Evolutionary conservation across 495 filamentous ascomycete genomes (phyloP).

Genomic region (Trichoderma virens): DNA sequence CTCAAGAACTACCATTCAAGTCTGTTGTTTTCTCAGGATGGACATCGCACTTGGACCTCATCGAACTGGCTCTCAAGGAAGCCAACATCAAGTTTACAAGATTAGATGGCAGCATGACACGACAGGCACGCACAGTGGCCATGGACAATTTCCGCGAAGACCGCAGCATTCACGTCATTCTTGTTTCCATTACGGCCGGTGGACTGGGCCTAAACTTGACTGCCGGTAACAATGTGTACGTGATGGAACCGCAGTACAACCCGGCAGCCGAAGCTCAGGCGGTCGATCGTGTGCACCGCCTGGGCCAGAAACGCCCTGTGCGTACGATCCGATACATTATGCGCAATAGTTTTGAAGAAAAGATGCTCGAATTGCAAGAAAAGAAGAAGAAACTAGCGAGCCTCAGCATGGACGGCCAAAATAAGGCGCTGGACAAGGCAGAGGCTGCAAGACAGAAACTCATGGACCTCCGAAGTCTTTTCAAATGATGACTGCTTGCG

Average conservation of each 20-base stretch:
- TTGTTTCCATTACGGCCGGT: conserved; percentile 88
- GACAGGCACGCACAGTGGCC: conserved; percentile 58
- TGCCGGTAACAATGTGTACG: conserved; percentile 73
- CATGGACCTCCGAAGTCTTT: conserved; percentile 73
- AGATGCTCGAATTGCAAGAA: conserved; percentile 78
- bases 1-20: conserved; percentile 63
- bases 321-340: conserved; percentile 80
- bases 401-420: conserved; percentile 63
- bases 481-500: conserved; percentile 46
- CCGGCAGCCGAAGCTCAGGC: conserved; percentile 92
- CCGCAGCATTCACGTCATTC: conserved; percentile 61
- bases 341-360: conserved; percentile 84
- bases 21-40: conserved; percentile 90
- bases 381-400: conserved; percentile 88
- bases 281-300: conserved; percentile 84
- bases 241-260: conserved; percentile 98
- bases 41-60: conserved; percentile 90
- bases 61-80: conserved; percentile 72
- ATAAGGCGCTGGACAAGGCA: conserved; percentile 51
- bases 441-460: conserved; percentile 71
- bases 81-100: conserved; percentile 63
- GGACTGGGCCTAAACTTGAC: conserved; percentile 91
- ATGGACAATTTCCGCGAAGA: conserved; percentile 74
- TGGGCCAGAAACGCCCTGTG: conserved; percentile 83
- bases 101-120: conserved; percentile 80